Base-by-base conservation (phyloP, 495 filamentous ascomycete species). In the Aspergillus campestris region DNA sequence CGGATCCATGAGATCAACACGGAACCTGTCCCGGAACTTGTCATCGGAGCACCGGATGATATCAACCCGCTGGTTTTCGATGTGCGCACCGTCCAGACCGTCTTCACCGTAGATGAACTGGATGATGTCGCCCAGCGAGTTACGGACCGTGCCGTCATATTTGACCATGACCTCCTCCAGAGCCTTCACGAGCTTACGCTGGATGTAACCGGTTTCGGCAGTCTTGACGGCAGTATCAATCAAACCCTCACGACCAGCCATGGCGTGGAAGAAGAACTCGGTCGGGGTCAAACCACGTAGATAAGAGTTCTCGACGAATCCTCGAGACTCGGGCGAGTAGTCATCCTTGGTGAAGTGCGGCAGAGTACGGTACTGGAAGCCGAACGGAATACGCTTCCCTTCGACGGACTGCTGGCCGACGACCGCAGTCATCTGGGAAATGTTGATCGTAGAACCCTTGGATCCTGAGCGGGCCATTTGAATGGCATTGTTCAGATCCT, bases 181-280 rank as follows among this genome's bases (percentile, higher is more conserved):
- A 8, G 92, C 92, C 66, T 99, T 99, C 59, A 99, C 92, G 32
- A 99, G 75, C 67, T 94, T 86, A 65, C 92, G 87, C 67, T 99
- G 92, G 52, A 99, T 97, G 63, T 99, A 99, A 68, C 92, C 92
- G 34, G 92, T 99, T 60, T 99, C 92, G 31, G 92, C 92, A 48
- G 92, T 99, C 76, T 99, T 99, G 60, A 99, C 92, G 55, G 92
- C 92, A 14, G 92, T 99, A 78, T 99, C 92, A 55, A 99, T 99
- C 37, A 99, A 74, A 92, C 92, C 92, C 67, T 99, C 92, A 70
- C 92, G 83, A 86, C 92, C 92, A 70, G 92, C 92, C 92, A 99
- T 99, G 52, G 92, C 92, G 71, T 99, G 92, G 77, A 99, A 99
- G 74, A 95, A 99, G 65, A 97, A 99, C 55, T 99, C 92, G 1